Evolutionary conservation across 108 stramenopile genomes (phyloP), one percentile per base, ranked within the genome.

Genomic region (Cyclotella distinguenda): DNA sequence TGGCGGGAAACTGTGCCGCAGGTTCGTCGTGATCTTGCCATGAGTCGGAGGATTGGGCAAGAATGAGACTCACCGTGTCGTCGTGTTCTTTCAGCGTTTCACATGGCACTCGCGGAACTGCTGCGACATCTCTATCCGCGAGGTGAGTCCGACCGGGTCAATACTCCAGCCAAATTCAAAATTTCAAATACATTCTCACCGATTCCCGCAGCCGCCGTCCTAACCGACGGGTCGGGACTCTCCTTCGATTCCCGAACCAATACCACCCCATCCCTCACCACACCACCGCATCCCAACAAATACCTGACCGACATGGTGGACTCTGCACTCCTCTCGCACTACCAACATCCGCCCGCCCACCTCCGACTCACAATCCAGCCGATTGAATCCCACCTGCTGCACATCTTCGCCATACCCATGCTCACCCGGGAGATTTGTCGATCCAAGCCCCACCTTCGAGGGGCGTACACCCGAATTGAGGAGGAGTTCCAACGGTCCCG

Each of bases 401-500:
- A 77, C 30, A 57, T 68, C 4, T 77, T 77, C 64, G 62, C 61
- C n/a, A 51, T 77, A 25, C 67, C 75, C 39, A 32, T 77, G 26
- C 66, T 68, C 36, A 68, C 75, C 46, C 44, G 75, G 4, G 67
- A 77, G 16, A 68, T 77, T 31, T 66, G 68, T 1, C 62, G 68
- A 34, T 25, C 49, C 22, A 58, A 77, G 12, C 75, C 66, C 28
- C 66, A 77, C 56, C 62, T 77, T 10, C 27, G 50, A 39, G 66
- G 67, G 10, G 66, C 46, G 2, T 76, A 63, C 40, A 54, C 55
- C 49, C 53, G 66, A 26, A 63, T 76, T 35, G 74, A 76, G n/a
- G 23, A 38, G 0, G 55, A 44, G 3, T 76, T 58, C 34, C 22
- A 38, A 19, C 47, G 68, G 25, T 56, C 66, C 2, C 35, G 53